Evolutionary conservation across 208 protist species (phyloP), one percentile per base, ranked within the genome.

Genomic region (Leishmania tropica): DNA sequence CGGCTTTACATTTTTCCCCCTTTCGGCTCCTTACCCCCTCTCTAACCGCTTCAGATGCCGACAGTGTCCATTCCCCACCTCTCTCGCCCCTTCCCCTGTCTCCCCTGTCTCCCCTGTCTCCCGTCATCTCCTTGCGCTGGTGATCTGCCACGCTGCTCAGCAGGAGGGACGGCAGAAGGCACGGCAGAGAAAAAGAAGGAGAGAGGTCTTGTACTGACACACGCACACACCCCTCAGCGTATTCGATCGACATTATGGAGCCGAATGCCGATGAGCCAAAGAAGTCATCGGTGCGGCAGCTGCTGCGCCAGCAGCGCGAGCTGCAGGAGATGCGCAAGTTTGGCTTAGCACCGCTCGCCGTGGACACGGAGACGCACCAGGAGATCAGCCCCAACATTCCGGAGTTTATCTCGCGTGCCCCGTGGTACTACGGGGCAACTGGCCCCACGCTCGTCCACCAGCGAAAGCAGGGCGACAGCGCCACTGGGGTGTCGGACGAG

Each of bases 381-480:
- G 95, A 97, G 80, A 98, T 98, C 79, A 99, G 99, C 93, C 99
- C 99, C 42, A 99, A 99, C 88, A 99, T 99, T 37, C 99, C 99
- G 13, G 91, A 99, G 85, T 99, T 98, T 78, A 99, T 99, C 75
- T 87, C 96, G 3, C 88, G 99, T 58, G 98, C 98, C n/a, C 99
- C 99, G 81, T 99, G 99, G 98, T 99, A 98, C 83, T 96, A 99
- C 60, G 89, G 92, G 15, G 81, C 85, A 28, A 74, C 83, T 0
- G 93, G 95, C 21, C 92, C 95, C 65, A 96, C 90, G 28, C 85
- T 99, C n/a, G 93, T 92, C 28, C 98, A 99, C 89, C 98, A 99
- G 88, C 89, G 92, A 45, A 83, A 89, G 56, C 81, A 79, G 6
- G 81, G 80, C 19, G 54, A 65, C 72, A 65, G 56, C 62, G 24